Base-by-base conservation (phyloP, 78 protist species). In the Diacronema lutheri region DNA sequence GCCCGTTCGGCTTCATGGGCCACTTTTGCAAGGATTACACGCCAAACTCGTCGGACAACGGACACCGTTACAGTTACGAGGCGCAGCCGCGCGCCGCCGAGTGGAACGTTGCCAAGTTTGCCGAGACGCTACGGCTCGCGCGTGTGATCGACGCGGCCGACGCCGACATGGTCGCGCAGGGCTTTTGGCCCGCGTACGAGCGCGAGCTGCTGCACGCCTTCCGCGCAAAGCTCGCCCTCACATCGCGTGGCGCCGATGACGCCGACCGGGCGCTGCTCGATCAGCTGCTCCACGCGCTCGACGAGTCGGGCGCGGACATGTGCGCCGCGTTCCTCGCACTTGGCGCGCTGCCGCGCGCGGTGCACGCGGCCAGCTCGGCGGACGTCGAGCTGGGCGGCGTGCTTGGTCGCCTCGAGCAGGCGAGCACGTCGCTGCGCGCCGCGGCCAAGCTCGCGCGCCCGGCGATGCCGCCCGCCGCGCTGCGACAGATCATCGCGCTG, bases 1-100 rank as follows among this genome's bases (percentile, higher is more conserved):
- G 96, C 4, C 96, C 96, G 13, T 94, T 35, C 56, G 95, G 91
- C 19, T 92, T 92, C 84, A 10, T 93, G 65, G 92, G 83, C 11
- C 20, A 21, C 33, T 66, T 6, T 25, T 77, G 37, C 41, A n/a
- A 64, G 35, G 31, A 56, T 21, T 25, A 38, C 71, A 41, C 29
- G 14, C 72, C 65, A n/a, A 89, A 89, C 86, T 19, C 11, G 66
- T 84, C 92, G 19, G 92, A 89, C 88, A 65, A 58, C 26, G 58
- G 41, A 0, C 83, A 86, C 6, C 89, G 89, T 20, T 93, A 93
- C 61, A 0, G 82, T 21, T 90, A 81, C 77, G 26, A 21, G 46
- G 20, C 19, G 38, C 85, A 81, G 85, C 72, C 58, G 10, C 62
- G 11, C 38, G 61, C 61, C 19, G 29, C 57, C 85, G 29, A 26